phyloP scores from a whole-genome alignment of 768 basidiomycete species.

The Thelephora ganbajun region DNA sequence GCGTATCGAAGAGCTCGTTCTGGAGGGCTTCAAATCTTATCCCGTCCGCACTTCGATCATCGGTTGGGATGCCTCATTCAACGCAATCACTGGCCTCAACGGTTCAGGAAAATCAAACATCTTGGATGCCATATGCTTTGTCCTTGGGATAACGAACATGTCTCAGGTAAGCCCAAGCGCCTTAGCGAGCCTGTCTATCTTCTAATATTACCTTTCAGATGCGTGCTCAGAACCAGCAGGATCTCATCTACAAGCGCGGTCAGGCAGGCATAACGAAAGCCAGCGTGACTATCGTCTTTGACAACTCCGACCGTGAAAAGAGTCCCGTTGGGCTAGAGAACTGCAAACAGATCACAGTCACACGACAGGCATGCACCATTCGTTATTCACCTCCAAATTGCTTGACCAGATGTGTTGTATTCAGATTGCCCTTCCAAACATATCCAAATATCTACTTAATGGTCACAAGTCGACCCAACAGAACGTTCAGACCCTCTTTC shows the following conservation, averaged over 20 bases:
- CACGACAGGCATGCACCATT: slow-evolving; percentile 58
- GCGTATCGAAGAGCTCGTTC: slow-evolving; percentile 90
- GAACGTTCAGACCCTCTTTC: slow-evolving; percentile 80
- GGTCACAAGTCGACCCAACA: slow-evolving; percentile 88
- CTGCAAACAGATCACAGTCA: slow-evolving; percentile 85
- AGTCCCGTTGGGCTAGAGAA: slow-evolving; percentile 76
- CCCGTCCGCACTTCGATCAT: slow-evolving; percentile 91
- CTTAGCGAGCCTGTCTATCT: neutral
- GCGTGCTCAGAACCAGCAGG: slow-evolving; percentile 90
- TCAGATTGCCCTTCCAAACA: slow-evolving; percentile 85
- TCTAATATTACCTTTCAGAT: slow-evolving; percentile 34
- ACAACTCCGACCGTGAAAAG: slow-evolving; percentile 81
- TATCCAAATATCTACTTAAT: slow-evolving; percentile 90
- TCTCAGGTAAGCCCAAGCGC: slow-evolving; percentile 41
- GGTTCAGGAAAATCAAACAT: slow-evolving; percentile 99
- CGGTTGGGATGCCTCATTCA: slow-evolving; percentile 97
- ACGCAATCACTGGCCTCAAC: slow-evolving; percentile 93
- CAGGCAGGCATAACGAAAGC: slow-evolving; percentile 96
- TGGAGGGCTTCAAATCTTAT: slow-evolving; percentile 98
- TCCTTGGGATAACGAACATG: slow-evolving; percentile 96
- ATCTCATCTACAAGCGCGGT: slow-evolving; percentile 97
- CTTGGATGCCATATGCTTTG: slow-evolving; percentile 98
- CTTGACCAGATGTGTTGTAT: neutral
- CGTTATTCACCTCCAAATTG: neutral
- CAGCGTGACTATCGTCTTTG: slow-evolving; percentile 96